Evolutionary conservation across 768 basidiomycete species (phyloP), one percentile per base, ranked within the genome.

Genomic region (Amanita molliuscula): DNA sequence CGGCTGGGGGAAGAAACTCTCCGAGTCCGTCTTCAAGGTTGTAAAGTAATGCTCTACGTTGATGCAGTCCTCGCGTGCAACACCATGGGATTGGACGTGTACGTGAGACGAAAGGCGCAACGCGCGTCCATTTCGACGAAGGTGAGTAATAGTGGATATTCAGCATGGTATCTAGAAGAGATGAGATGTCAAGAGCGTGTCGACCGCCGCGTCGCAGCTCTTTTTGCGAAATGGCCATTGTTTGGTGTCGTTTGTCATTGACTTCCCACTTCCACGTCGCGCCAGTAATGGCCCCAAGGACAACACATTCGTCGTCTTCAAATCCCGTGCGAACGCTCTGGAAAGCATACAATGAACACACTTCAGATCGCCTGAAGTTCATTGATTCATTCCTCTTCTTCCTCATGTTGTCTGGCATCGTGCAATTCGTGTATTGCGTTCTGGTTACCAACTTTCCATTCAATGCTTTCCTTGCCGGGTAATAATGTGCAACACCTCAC

Each of bases 391-490:
- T 97, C 74, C 76, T 98, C 55, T 68, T 88, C 53, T 96, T 95
- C 75, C 76, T 95, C 59, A 82, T 97, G 72, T 74, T 95, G 41
- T 88, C 88, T 2, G 96, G 96, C 58, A 75, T 94, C 52, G 62
- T 81, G 40, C 94, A 97, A 64, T 97, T 99, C 69, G 68, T 77
- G 8, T 98, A 98, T 70, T 92, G 95, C 69, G 67, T 95, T 26
- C 73, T 91, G 56, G 75, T 99, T 54, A 92, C 92, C 51, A 87
- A 82, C 70, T 98, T 82, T 68, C 96, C 96, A 20, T 97, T 94
- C 75, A 97, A 99, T 58, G 92, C 96, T 34, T 99, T 99, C 70
- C 67, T 97, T 58, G 84, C 92, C 55, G 94, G 92, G 96, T 97
- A 67, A 54, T 88, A 67, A 6, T 16, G 34, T 41, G 16, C 21